Percentiles rank a stretch among this genome's conserved stretches.
phyloP scores from a whole-genome alignment of 768 basidiomycete genomes.

The Phylloporus sp. region DNA sequence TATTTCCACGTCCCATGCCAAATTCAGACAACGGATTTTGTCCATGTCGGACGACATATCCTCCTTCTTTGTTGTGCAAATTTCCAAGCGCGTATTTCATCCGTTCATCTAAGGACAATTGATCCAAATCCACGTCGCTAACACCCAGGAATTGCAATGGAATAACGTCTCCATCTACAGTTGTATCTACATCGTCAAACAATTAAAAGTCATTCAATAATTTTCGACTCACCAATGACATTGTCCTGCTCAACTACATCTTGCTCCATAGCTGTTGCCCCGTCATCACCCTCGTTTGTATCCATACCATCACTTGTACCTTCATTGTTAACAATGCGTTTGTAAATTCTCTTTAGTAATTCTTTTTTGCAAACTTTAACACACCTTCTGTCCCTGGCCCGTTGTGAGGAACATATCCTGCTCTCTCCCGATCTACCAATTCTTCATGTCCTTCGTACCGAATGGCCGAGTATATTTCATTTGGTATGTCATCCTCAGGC shows the following conservation, averaged over 20 bases:
- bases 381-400: slow-evolving; percentile 9
- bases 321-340: no score
- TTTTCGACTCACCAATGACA: no score
- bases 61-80: not conserved
- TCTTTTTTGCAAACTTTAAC: not conserved
- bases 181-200: slow-evolving; percentile 3
- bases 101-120: not conserved
- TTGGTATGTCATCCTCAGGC: slow-evolving; percentile 33
- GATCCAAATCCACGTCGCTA: not conserved
- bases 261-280: no score
- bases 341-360: not conserved
- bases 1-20: not conserved
- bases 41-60: not conserved
- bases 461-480: slow-evolving; percentile 19
- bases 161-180: slow-evolving; percentile 13
- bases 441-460: slow-evolving; percentile 17
- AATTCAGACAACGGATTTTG: not conserved
- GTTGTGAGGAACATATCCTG: slow-evolving; percentile 25
- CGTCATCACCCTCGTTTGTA: no score
- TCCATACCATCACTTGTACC: no score
- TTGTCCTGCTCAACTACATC: no score
- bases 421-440: slow-evolving; percentile 24
- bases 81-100: not conserved
- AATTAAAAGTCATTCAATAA: not conserved
- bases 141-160: not conserved